Percentiles rank a stretch among this genome's conserved stretches.
Evolutionary conservation across 148 eudicot species (phyloP).

Genomic region (Chenopodium formosanum): DNA sequence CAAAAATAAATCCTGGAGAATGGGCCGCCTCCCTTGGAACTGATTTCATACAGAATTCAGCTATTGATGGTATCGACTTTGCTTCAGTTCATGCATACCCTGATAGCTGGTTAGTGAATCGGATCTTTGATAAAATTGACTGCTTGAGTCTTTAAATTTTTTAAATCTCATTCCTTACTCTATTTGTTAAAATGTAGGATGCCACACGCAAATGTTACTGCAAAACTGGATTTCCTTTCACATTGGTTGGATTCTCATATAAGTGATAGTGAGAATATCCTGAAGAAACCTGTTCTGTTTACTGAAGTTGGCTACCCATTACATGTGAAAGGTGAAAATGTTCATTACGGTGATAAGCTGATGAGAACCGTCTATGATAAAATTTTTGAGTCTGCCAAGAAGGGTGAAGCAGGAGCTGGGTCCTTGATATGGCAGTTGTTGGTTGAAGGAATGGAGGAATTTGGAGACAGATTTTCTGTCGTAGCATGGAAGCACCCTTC

Average conservation of each 20-base stretch:
- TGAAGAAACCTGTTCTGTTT: slow-evolving; percentile 56
- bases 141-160: background rate
- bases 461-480: slow-evolving; percentile 41
- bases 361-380: slow-evolving; percentile 37
- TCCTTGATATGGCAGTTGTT: slow-evolving; percentile 56
- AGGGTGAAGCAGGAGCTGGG: slow-evolving; percentile 49
- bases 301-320: slow-evolving; percentile 52
- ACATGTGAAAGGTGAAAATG: slow-evolving; percentile 24
- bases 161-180: background rate
- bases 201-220: slow-evolving; percentile 36
- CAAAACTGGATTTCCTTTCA: slow-evolving; percentile 36
- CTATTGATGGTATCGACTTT: slow-evolving; percentile 45
- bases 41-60: slow-evolving; percentile 50
- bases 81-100: slow-evolving; percentile 61
- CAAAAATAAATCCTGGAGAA: slow-evolving; percentile 43
- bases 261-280: slow-evolving; percentile 33
- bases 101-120: slow-evolving; percentile 47
- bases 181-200: slow-evolving; percentile 30
- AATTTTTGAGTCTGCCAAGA: slow-evolving; percentile 45
- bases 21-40: slow-evolving; percentile 55
- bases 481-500: slow-evolving; percentile 47
- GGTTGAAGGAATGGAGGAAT: slow-evolving; percentile 46
- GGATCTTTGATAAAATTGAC: background rate
- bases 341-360: slow-evolving; percentile 32
- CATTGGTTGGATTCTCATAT: slow-evolving; percentile 52